Percentiles rank a stretch among this genome's conserved stretches.
Evolutionary conservation across 2,329 filamentous ascomycete species (phyloP).

Genomic region (Emmonsia crescens): DNA sequence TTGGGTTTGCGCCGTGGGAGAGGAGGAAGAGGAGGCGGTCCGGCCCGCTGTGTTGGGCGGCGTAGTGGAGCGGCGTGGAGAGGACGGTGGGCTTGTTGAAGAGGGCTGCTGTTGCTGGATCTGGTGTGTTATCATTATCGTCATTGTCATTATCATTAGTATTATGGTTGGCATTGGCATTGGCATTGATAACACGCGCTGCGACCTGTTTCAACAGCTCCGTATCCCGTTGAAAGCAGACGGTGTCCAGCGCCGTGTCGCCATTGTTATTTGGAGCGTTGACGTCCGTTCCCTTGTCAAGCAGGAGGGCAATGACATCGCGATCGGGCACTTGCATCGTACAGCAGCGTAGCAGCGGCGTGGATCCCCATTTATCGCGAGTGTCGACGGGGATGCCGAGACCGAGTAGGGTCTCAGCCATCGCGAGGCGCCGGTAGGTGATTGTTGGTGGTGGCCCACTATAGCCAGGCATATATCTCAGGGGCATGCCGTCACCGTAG

Average conservation of each 20-base stretch:
- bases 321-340: background rate
- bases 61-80: constrained; percentile 2
- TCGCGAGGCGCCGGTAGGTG: background rate
- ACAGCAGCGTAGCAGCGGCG: constrained; percentile 1
- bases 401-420: background rate
- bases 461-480: background rate
- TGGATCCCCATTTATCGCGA: background rate
- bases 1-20: background rate
- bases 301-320: background rate
- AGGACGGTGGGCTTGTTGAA: constrained; percentile 3
- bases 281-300: background rate
- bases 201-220: background rate
- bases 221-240: background rate
- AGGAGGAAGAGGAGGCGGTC: background rate
- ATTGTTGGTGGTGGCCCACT: background rate
- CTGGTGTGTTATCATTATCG: background rate
- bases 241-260: background rate
- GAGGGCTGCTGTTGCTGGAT: background rate
- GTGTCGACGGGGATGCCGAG: background rate
- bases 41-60: background rate
- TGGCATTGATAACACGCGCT: background rate
- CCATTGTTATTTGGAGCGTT: background rate
- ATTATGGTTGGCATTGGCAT: background rate
- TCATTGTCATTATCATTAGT: background rate
- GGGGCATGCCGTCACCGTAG: background rate